Evolutionary conservation across 2,329 filamentous ascomycete species (phyloP).

Genomic region (Sporothrix pseudoabietina): DNA sequence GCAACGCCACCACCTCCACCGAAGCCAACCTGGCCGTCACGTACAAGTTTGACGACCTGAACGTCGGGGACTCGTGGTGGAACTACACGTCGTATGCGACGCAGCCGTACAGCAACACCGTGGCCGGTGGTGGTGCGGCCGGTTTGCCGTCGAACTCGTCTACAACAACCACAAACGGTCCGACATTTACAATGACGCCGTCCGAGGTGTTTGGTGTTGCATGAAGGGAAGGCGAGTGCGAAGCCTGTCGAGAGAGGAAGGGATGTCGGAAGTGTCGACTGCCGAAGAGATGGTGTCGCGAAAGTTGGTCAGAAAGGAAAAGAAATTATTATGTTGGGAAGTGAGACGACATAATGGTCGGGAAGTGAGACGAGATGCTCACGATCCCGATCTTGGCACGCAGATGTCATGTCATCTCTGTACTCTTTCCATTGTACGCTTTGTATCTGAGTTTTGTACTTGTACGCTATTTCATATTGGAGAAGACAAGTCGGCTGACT

Average conservation of each 20-base stretch:
- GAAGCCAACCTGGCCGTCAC: constrained; percentile 41
- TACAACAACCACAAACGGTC: neutral
- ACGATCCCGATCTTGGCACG: neutral
- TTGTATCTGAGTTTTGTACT: neutral
- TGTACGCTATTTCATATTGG: neutral
- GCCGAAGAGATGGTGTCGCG: neutral
- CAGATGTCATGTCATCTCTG: neutral
- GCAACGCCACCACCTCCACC: constrained; percentile 31
- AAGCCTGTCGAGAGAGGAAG: neutral
- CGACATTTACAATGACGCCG: constrained; percentile 19
- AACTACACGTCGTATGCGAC: constrained; percentile 31
- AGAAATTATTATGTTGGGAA: no score
- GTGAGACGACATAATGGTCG: no score
- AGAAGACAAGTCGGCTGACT: neutral
- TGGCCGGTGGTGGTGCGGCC: neutral
- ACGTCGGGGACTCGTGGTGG: constrained; percentile 24
- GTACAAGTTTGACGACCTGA: constrained; percentile 39
- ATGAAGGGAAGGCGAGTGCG: neutral
- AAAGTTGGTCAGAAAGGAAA: no score
- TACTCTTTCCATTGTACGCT: neutral
- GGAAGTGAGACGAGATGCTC: neutral
- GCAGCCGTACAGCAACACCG: constrained; percentile 25
- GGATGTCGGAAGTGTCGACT: neutral
- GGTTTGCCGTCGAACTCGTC: neutral
- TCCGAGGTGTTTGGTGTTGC: constrained; percentile 16